Evolutionary conservation across 2,329 filamentous ascomycete genomes (phyloP).

Genomic region (Arthroderma sp.): DNA sequence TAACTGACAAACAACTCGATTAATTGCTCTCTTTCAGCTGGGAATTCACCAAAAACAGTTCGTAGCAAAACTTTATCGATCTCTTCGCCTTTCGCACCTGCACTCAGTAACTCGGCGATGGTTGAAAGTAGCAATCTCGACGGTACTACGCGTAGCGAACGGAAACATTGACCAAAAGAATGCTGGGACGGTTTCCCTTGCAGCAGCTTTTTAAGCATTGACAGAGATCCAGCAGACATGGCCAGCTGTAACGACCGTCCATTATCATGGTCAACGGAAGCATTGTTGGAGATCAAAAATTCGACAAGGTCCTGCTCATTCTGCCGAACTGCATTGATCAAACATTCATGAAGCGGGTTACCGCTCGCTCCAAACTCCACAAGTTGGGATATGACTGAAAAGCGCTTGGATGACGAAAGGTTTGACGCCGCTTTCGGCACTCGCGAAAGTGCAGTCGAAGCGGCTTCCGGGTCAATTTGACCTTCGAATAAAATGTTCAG

Average conservation of each 20-base stretch:
- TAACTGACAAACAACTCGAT: constrained; percentile 10
- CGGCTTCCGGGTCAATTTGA: constrained; percentile 32
- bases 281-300: constrained; percentile 13
- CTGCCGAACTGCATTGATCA: constrained; percentile 12
- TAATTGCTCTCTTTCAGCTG: constrained; percentile 7
- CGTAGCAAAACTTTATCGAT: constrained; percentile 6
- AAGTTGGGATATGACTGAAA: constrained; percentile 11
- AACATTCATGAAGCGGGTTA: constrained; percentile 10
- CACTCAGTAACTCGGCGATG: constrained; percentile 6
- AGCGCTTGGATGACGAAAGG: constrained; percentile 8
- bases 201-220: constrained; percentile 10
- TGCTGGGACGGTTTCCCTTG: constrained; percentile 9
- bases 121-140: constrained; percentile 5
- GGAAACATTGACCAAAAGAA: constrained; percentile 8
- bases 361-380: constrained; percentile 11
- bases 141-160: constrained; percentile 4
- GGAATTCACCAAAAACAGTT: constrained; percentile 4
- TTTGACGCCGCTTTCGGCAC: constrained; percentile 5
- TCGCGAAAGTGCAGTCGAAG: constrained; percentile 29
- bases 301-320: constrained; percentile 13
- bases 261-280: constrained; percentile 15
- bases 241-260: constrained; percentile 12
- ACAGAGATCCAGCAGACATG: constrained; percentile 7
- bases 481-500: constrained; percentile 35
- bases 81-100: constrained; percentile 10